A percentile compares a stretch with the other conserved stretches of the same genome.
Evolutionary conservation across 1,284 basidiomycete species (phyloP).

Genomic region (Cutaneotrichosporon cavernicola): DNA sequence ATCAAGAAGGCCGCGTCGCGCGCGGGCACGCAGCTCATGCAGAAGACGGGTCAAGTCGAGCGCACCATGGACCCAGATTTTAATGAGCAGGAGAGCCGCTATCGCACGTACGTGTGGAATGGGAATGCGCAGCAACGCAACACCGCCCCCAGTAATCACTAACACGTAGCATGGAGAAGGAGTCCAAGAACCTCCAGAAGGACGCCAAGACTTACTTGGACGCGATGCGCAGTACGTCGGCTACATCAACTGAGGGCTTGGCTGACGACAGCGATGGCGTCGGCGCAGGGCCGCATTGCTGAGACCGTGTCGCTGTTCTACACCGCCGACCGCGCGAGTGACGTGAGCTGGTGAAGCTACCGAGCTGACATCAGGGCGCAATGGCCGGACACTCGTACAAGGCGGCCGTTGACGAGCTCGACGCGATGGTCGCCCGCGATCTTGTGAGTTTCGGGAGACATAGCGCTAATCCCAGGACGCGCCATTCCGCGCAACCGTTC

Average conservation of each 20-base stretch:
- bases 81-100: constrained; percentile 86
- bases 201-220: constrained; percentile 94
- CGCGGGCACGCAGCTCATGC: constrained; percentile 87
- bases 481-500: constrained; percentile 89
- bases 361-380: constrained; percentile 61
- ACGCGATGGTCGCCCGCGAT: constrained; percentile 78
- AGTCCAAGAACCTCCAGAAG: constrained; percentile 86
- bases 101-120: constrained; percentile 62
- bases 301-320: constrained; percentile 95
- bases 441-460: constrained; percentile 60
- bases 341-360: constrained; percentile 50
- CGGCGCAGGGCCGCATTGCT: constrained; percentile 88
- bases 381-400: constrained; percentile 98
- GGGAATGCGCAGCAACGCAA: background rate
- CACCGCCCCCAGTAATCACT: background rate
- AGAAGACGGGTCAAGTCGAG: constrained; percentile 97
- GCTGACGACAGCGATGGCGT: constrained; percentile 71
- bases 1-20: constrained; percentile 94
- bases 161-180: constrained; percentile 79
- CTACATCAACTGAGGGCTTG: background rate
- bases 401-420: constrained; percentile 89
- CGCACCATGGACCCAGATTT: constrained; percentile 93
- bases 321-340: constrained; percentile 76
- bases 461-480: constrained; percentile 63
- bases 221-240: constrained; percentile 74